Evolutionary conservation across 2,329 filamentous ascomycete genomes (phyloP).

Genomic region (Diaporthe humulicola): DNA sequence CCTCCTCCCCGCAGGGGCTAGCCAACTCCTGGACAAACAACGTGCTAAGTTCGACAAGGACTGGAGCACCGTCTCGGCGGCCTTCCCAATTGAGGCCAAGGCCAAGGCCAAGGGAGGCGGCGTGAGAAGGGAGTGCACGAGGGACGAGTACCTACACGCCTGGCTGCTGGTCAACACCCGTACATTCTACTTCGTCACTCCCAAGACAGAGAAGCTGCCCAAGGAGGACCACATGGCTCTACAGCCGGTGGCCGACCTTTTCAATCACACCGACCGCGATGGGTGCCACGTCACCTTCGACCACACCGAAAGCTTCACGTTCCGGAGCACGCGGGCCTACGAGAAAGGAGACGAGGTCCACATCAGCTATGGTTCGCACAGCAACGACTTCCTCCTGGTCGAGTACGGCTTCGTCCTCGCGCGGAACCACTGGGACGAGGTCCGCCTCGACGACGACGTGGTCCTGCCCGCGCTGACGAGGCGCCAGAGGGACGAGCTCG

Average conservation of each 20-base stretch:
- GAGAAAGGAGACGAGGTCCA: constrained; percentile 73
- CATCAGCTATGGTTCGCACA: constrained; percentile 78
- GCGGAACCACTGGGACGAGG: constrained; percentile 65
- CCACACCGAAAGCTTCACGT: constrained; percentile 61
- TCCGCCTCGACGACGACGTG: constrained; percentile 63
- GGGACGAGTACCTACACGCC: constrained; percentile 62
- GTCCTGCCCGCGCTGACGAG: constrained; percentile 55
- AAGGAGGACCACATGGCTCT: constrained; percentile 74
- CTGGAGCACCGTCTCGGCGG: constrained; percentile 52
- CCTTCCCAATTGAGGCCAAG: constrained; percentile 49
- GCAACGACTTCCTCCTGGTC: constrained; percentile 78
- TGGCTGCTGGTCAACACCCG: constrained; percentile 74
- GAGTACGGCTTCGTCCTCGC: constrained; percentile 71
- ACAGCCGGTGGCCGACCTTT: constrained; percentile 80
- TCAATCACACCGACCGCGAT: constrained; percentile 68
- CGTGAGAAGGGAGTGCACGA: constrained; percentile 8
- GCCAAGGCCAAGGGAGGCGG: not conserved
- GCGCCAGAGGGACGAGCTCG: constrained; percentile 54
- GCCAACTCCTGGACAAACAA: constrained; percentile 67
- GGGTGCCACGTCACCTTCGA: constrained; percentile 66
- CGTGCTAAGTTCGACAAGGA: constrained; percentile 55
- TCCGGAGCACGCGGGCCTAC: constrained; percentile 66
- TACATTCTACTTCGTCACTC: constrained; percentile 70
- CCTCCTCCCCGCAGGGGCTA: constrained; percentile 60
- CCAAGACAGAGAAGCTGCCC: constrained; percentile 57